phyloP scores from a whole-genome alignment of 495 filamentous ascomycete genomes.

The Neurospora sp. region DNA sequence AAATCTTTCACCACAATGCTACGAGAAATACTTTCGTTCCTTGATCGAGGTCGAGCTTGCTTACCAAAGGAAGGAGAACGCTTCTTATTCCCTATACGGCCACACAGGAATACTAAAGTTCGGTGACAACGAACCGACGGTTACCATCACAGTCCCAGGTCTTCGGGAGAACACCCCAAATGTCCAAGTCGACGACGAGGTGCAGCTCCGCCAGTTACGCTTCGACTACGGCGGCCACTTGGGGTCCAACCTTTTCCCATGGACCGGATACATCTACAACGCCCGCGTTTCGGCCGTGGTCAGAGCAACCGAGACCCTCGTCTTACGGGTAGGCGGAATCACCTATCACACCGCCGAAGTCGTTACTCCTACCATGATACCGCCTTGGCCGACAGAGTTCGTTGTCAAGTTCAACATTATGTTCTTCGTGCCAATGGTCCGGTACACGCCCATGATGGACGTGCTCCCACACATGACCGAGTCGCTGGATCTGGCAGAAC shows the following conservation, averaged over 20 bases:
- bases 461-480: constrained; percentile 14
- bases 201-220: constrained; percentile 33
- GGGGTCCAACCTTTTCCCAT: constrained; percentile 5
- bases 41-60: constrained; percentile 13
- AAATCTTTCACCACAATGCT: constrained; percentile 1
- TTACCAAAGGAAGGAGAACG: constrained; percentile 12
- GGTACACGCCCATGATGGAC: constrained; percentile 10
- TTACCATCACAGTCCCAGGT: constrained; percentile 25
- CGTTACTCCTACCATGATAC: background rate
- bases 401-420: constrained; percentile 13
- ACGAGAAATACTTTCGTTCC: constrained; percentile 11
- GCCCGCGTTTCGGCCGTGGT: constrained; percentile 15
- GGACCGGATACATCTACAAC: constrained; percentile 19
- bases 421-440: constrained; percentile 15
- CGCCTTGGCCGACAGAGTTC: background rate
- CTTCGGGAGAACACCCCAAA: constrained; percentile 33
- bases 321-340: constrained; percentile 8
- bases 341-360: constrained; percentile 1
- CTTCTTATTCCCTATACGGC: constrained; percentile 12
- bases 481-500: constrained; percentile 8
- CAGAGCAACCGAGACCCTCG: constrained; percentile 9
- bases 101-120: constrained; percentile 6
- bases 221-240: constrained; percentile 7
- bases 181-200: constrained; percentile 31
- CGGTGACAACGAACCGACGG: background rate